Conservation (phyloP, 2,329 filamentous ascomycete species). For the Penicillium sumatraense region DNA sequence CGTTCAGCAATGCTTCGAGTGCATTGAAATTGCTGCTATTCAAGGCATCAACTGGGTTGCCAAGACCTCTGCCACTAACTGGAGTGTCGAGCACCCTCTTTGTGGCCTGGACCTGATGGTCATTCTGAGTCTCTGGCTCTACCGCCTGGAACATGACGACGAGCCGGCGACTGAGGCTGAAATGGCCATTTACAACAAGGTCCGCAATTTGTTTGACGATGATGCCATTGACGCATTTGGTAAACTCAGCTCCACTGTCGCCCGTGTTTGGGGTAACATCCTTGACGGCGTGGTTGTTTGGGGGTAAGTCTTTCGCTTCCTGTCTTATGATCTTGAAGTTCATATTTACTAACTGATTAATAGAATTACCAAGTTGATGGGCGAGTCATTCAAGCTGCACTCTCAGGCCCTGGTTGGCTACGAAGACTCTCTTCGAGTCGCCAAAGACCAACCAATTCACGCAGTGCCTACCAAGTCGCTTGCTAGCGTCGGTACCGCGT, state of each 20-base stretch:
- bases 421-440: slow-evolving; percentile 65
- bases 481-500: slow-evolving; percentile 48
- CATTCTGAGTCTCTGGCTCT: slow-evolving; percentile 96
- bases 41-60: slow-evolving; percentile 98
- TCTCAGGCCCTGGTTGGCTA: slow-evolving; percentile 93
- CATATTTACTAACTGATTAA: slow-evolving; percentile 17
- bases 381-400: slow-evolving; percentile 96
- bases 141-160: slow-evolving; percentile 98
- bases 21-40: slow-evolving; percentile 91
- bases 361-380: slow-evolving; percentile 77
- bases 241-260: slow-evolving; percentile 93
- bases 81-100: slow-evolving; percentile 97
- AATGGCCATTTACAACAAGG: slow-evolving; percentile 62
- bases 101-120: slow-evolving; percentile 98
- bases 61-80: slow-evolving; percentile 96
- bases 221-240: slow-evolving; percentile 83
- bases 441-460: slow-evolving; percentile 47
- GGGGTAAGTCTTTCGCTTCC: slow-evolving; percentile 73
- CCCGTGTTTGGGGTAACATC: slow-evolving; percentile 95
- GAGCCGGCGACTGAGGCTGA: slow-evolving; percentile 64
- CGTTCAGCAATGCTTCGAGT: slow-evolving; percentile 96
- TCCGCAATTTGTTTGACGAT: slow-evolving; percentile 83
- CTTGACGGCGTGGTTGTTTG: slow-evolving; percentile 98
- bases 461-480: slow-evolving; percentile 50
- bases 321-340: neutral